Percentiles rank a stretch among this genome's conserved stretches.
Conservation (phyloP, 331 rosid genomes). For the Phaseolus coccineus region DNA sequence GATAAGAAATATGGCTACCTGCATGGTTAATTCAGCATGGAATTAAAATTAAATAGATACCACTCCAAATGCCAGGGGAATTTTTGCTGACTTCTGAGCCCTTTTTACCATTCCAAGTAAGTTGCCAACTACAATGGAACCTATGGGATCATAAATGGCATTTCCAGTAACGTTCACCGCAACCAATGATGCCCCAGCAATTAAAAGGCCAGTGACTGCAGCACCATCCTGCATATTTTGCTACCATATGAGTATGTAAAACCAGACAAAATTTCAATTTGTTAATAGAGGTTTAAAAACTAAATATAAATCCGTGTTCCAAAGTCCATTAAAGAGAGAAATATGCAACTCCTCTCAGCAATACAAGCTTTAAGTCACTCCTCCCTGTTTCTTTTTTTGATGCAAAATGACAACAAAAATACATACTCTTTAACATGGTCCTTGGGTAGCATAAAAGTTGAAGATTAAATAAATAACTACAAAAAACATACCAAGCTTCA, state of each 20-base stretch:
- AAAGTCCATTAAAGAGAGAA: conserved; percentile 25
- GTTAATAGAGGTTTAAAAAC: neutral
- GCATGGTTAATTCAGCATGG: conserved; percentile 47
- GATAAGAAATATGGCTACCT: conserved; percentile 99
- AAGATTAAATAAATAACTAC: conserved; percentile 13
- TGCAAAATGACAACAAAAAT: conserved; percentile 26
- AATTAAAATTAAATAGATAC: conserved; percentile 30
- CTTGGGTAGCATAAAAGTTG: conserved; percentile 6
- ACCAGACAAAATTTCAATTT: conserved; percentile 13
- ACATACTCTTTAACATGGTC: conserved; percentile 29
- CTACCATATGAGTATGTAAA: conserved; percentile 34
- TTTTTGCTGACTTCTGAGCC: conserved; percentile 36
- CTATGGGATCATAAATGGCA: conserved; percentile 94
- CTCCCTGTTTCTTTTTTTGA: conserved; percentile 10
- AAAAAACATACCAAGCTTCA: conserved; percentile 19
- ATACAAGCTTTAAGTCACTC: conserved; percentile 11
- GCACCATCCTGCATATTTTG: conserved; percentile 90
- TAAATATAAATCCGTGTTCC: conserved; percentile 27
- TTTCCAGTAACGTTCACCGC: conserved; percentile 88
- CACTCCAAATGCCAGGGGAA: conserved; percentile 23
- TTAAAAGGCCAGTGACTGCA: conserved; percentile 89
- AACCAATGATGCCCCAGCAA: conserved; percentile 94
- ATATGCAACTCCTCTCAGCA: conserved; percentile 4
- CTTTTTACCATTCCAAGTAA: conserved; percentile 94
- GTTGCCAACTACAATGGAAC: conserved; percentile 93